Base-by-base conservation (phyloP, 192 early-diverging fungal genomes). In the Dissophora ornata region DNA sequence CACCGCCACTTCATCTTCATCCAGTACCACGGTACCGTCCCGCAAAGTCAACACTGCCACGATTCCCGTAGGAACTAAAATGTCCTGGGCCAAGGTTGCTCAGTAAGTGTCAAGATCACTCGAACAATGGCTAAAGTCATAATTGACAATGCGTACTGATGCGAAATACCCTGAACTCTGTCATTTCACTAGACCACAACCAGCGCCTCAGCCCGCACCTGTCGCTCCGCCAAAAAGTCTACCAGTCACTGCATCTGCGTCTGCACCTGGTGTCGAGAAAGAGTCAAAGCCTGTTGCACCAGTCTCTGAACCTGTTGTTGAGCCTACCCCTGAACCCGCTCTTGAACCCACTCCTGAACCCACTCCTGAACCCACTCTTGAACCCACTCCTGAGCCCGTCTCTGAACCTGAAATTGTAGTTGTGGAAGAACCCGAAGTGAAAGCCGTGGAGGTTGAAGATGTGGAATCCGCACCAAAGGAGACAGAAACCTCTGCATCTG, bases 1-100 rank as follows among this genome's bases (percentile, higher is more conserved):
- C n/a, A n/a, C n/a, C n/a, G n/a, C n/a, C n/a, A n/a, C n/a, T n/a
- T n/a, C n/a, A n/a, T n/a, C n/a, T n/a, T n/a, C n/a, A 7, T 30
- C 52, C 3, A 34, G n/a, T 18, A 28, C 57, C 15, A 22, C 57
- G 29, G 44, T 66, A 16, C 54, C 66, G 16, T 34, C 69, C 21
- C 63, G 68, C 30, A 82, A 67, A 53, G 30, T 69, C 51, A 74
- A 77, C 62, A 67, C 64, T 16, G 42, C 73, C 38, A 82, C 81
- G 9, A 79, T 79, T 52, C 74, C 81, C 47, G 45, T 69, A 16
- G 69, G 67, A 52, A 53, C 55, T 47, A 83, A 82, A 52, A 55
- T 77, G 58, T 89, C 88, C 57, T 90, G 88, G 88, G 88, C 88
- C 41, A 84, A 88, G 45, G 80, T 90, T 49, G 86, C 88, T 29